Percentiles rank a stretch among this genome's conserved stretches.
These are phyloP conservation scores for Candida dubliniensis DNA, from an alignment of 1,139 yeast genomes.

Conservation along the genomic window DNA sequence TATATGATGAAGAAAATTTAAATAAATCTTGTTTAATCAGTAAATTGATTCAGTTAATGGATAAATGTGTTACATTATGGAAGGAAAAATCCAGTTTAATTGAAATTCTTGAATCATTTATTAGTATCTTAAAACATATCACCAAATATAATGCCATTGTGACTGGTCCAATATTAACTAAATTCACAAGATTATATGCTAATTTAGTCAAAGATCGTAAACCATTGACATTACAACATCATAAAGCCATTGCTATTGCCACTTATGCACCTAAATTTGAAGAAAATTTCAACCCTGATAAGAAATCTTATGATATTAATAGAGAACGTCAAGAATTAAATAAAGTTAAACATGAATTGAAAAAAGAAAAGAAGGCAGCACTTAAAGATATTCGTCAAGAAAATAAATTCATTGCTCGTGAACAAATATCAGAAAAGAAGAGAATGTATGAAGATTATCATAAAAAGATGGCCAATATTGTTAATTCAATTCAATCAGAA, in stretches of 20 bases:
- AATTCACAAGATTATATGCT: constrained; percentile 45
- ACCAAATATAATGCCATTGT: constrained; percentile 32
- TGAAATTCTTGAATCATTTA: constrained; percentile 49
- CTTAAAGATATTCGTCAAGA: constrained; percentile 90
- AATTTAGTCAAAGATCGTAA: constrained; percentile 49
- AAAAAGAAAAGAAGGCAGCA: constrained; percentile 88
- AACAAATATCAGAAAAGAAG: constrained; percentile 78
- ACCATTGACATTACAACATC: constrained; percentile 86
- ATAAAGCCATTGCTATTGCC: constrained; percentile 81
- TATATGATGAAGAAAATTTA: constrained; percentile 22
- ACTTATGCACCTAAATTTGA: constrained; percentile 90
- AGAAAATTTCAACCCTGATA: constrained; percentile 94
- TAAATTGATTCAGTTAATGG: constrained; percentile 28
- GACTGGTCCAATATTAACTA: constrained; percentile 41
- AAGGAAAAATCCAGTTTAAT: constrained; percentile 62
- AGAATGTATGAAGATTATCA: constrained; percentile 77
- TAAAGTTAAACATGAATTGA: constrained; percentile 80
- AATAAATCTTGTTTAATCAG: constrained; percentile 33
- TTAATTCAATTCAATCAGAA: constrained; percentile 81
- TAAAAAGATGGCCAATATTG: constrained; percentile 82
- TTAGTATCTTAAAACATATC: constrained; percentile 35
- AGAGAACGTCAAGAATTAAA: constrained; percentile 76
- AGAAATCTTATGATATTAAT: constrained; percentile 86
- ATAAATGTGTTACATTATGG: constrained; percentile 48
- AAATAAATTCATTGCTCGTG: constrained; percentile 81